These are phyloP conservation scores for Hygrocybe punicea DNA, from an alignment of 768 basidiomycete species.

Conservation along the genomic window DNA sequence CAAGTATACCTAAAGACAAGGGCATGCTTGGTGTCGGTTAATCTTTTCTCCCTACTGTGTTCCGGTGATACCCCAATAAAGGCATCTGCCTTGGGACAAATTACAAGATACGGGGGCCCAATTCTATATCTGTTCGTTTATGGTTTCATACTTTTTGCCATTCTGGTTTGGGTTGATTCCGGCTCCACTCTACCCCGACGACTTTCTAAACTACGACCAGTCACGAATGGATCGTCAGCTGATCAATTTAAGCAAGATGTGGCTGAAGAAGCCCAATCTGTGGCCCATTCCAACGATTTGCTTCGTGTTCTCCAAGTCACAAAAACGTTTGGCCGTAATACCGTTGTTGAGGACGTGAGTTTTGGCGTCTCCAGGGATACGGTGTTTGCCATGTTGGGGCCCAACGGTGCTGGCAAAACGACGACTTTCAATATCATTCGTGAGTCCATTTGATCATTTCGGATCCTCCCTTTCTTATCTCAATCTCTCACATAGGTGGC, in stretches of 20 bases:
- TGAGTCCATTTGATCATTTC: slow-evolving; percentile 31
- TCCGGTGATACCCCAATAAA: slow-evolving; percentile 49
- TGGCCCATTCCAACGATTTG: slow-evolving; percentile 49
- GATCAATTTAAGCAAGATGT: slow-evolving; percentile 45
- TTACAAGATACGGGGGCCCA: slow-evolving; percentile 68
- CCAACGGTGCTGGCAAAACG: slow-evolving; percentile 82
- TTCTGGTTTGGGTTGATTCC: slow-evolving; percentile 72
- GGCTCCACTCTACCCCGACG: slow-evolving; percentile 51
- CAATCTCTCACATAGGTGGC: slow-evolving; percentile 46
- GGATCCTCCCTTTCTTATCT: background rate
- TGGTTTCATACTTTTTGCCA: slow-evolving; percentile 51
- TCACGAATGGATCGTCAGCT: slow-evolving; percentile 1
- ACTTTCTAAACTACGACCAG: slow-evolving; percentile 20
- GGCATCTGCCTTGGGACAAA: slow-evolving; percentile 45
- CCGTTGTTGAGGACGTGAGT: slow-evolving; percentile 70
- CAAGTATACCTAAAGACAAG: slow-evolving; percentile 44
- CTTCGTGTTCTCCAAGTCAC: slow-evolving; percentile 61
- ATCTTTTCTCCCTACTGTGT: slow-evolving; percentile 73
- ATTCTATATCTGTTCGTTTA: slow-evolving; percentile 69
- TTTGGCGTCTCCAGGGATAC: slow-evolving; percentile 62
- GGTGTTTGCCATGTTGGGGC: slow-evolving; percentile 71
- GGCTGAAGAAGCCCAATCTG: slow-evolving; percentile 47
- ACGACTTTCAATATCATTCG: slow-evolving; percentile 80
- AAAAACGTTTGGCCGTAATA: slow-evolving; percentile 54
- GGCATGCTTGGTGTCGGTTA: slow-evolving; percentile 70